Conservation (phyloP, 176 grass and related monocot genomes). For the Aegilops longissima region DNA sequence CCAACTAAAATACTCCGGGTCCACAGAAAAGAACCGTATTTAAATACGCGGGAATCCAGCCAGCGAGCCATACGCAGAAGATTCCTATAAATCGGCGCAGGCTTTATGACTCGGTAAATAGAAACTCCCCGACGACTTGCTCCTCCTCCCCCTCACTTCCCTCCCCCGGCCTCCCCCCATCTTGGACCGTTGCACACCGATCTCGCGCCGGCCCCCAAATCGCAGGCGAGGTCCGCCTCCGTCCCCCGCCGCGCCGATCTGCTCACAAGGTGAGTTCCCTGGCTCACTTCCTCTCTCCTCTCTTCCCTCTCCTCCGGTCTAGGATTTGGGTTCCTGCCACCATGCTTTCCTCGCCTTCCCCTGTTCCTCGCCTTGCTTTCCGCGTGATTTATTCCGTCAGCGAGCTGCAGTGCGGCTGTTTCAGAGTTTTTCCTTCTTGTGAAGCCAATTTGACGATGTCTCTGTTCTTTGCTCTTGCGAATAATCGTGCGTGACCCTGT, state of each 20-base stretch:
- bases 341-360: neutral
- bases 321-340: conserved; percentile 10
- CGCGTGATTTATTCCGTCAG: neutral
- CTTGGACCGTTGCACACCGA: conserved; percentile 19
- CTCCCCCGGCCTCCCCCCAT: neutral
- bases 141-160: neutral
- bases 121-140: conserved; percentile 31
- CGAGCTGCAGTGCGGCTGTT: neutral
- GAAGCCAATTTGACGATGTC: neutral
- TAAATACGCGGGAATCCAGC: conserved; percentile 19
- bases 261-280: neutral
- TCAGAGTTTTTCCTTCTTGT: neutral
- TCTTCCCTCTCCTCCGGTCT: neutral
- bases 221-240: neutral
- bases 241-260: neutral
- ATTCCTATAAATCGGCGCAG: conserved; percentile 25
- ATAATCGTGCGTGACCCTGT: neutral
- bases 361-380: neutral
- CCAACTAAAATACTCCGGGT: neutral
- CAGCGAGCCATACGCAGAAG: neutral
- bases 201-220: conserved; percentile 15
- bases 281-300: neutral
- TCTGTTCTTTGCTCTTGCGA: neutral
- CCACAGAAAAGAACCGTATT: neutral
- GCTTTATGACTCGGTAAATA: conserved; percentile 31